A percentile compares a stretch with the other conserved stretches of the same genome.
Evolutionary conservation across 305 asterid species (phyloP).

Genomic region (Coffea humblotiana): DNA sequence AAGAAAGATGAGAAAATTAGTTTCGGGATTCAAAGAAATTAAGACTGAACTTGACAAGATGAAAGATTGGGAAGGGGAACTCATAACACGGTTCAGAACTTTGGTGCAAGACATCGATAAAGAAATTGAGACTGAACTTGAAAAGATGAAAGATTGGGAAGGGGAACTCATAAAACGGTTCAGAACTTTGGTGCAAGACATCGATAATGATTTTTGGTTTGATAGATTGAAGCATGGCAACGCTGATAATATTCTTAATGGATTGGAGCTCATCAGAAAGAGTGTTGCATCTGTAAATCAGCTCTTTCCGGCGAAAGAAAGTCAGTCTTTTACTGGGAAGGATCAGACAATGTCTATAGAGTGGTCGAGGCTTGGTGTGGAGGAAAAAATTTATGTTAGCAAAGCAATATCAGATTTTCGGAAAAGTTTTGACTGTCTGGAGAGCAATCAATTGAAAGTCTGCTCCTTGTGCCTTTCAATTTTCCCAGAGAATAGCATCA

Average conservation of each 20-base stretch:
- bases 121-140: too few relatives aligned
- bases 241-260: not conserved
- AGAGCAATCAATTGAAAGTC: not conserved
- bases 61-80: not conserved
- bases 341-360: not conserved
- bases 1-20: too few relatives aligned
- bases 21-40: not conserved
- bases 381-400: not conserved
- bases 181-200: not conserved
- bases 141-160: not conserved
- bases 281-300: not conserved
- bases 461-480: slow-evolving; percentile 10
- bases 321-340: not conserved
- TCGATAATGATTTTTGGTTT: not conserved
- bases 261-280: not conserved
- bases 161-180: not conserved
- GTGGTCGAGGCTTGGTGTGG: not conserved
- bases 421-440: not conserved
- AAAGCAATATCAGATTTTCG: not conserved
- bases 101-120: too few relatives aligned
- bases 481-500: not conserved
- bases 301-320: not conserved
- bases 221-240: too few relatives aligned
- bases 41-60: not conserved
- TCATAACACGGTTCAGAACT: too few relatives aligned